phyloP scores from a whole-genome alignment of 345 rosid species.

The Rubroshorea leprosula region DNA sequence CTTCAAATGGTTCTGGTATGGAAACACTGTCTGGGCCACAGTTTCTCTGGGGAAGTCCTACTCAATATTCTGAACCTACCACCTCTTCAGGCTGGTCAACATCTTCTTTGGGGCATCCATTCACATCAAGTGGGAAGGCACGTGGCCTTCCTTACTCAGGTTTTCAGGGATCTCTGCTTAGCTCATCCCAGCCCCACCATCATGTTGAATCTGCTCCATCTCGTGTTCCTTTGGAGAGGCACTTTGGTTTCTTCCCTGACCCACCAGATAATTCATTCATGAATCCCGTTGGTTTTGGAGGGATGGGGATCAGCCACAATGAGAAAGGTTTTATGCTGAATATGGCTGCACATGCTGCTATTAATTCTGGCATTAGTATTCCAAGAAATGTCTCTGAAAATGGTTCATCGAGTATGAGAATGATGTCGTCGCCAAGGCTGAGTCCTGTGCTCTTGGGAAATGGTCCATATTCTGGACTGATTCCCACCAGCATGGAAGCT shows the following conservation, averaged over 20 bases:
- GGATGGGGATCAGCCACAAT: slow-evolving; percentile 35
- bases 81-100: slow-evolving; percentile 51
- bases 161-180: slow-evolving; percentile 48
- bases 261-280: slow-evolving; percentile 52
- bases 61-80: slow-evolving; percentile 44
- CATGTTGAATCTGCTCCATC: slow-evolving; percentile 97
- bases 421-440: slow-evolving; percentile 53
- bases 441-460: slow-evolving; percentile 38
- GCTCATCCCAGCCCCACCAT: slow-evolving; percentile 52
- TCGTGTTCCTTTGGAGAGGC: slow-evolving; percentile 54
- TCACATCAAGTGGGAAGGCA: slow-evolving; percentile 43
- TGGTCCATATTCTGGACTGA: slow-evolving; percentile 46
- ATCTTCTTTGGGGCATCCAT: slow-evolving; percentile 43
- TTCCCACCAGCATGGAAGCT: slow-evolving; percentile 33
- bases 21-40: slow-evolving; percentile 82
- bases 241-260: slow-evolving; percentile 44
- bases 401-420: slow-evolving; percentile 48
- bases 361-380: slow-evolving; percentile 32
- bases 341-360: slow-evolving; percentile 36
- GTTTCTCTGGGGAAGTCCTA: slow-evolving; percentile 88
- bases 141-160: slow-evolving; percentile 49
- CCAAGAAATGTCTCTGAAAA: slow-evolving; percentile 42
- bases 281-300: slow-evolving; percentile 40
- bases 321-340: slow-evolving; percentile 44
- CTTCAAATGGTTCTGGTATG: slow-evolving; percentile 42